These are phyloP conservation scores for Glycyrrhiza uralensis DNA, from an alignment of 306 rosid species.

Conservation along the genomic window DNA sequence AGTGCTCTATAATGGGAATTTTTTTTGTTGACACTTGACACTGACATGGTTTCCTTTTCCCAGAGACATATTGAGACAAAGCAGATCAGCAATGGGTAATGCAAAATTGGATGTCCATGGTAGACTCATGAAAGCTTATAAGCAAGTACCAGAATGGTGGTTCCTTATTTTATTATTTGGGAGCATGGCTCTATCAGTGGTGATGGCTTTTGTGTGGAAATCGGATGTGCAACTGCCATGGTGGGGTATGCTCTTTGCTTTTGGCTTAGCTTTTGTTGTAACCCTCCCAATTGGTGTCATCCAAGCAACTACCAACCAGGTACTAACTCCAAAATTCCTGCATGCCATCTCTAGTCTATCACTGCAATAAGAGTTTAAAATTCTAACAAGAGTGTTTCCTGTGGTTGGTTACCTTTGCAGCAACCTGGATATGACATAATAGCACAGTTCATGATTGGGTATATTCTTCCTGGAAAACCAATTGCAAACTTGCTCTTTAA, in stretches of 20 bases:
- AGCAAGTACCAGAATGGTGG: slow-evolving; percentile 98
- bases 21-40: neutral
- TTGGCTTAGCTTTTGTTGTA: slow-evolving; percentile 76
- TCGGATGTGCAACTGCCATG: slow-evolving; percentile 78
- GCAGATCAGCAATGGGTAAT: slow-evolving; percentile 66
- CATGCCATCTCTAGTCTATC: neutral
- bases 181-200: slow-evolving; percentile 61
- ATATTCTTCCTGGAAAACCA: slow-evolving; percentile 90
- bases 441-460: slow-evolving; percentile 96
- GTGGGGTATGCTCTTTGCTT: slow-evolving; percentile 98
- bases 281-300: slow-evolving; percentile 98
- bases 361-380: neutral
- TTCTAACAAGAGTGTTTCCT: slow-evolving; percentile 11
- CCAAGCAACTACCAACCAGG: slow-evolving; percentile 99
- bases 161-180: slow-evolving; percentile 61
- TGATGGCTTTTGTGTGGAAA: slow-evolving; percentile 82
- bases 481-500: slow-evolving; percentile 94
- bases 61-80: slow-evolving; percentile 83
- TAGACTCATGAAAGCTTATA: slow-evolving; percentile 78
- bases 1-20: neutral
- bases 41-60: neutral
- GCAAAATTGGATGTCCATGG: slow-evolving; percentile 77
- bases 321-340: slow-evolving; percentile 19
- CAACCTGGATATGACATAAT: slow-evolving; percentile 99
- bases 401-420: slow-evolving; percentile 50